Conservation (phyloP, 2,329 filamentous ascomycete species). For the Talaromyces sp. region DNA sequence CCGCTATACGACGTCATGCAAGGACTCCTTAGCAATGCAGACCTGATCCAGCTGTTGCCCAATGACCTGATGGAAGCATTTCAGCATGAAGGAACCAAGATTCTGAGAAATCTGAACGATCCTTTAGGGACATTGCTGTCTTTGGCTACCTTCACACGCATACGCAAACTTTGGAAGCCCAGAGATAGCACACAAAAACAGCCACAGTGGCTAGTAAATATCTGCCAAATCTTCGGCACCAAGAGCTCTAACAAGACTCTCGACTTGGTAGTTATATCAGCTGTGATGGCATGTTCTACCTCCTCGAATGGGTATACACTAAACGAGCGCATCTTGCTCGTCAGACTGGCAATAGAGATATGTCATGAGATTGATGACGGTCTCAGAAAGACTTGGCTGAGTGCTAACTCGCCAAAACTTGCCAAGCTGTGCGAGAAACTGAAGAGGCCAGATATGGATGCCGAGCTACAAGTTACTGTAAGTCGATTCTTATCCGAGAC, state of each 20-base stretch:
- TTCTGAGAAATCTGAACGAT: constrained; percentile 40
- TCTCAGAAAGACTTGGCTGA: constrained; percentile 38
- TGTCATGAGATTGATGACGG: constrained; percentile 34
- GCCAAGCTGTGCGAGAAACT: constrained; percentile 42
- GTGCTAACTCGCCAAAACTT: constrained; percentile 34
- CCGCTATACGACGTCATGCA: constrained; percentile 37
- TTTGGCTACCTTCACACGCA: constrained; percentile 41
- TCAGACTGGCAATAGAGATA: constrained; percentile 39
- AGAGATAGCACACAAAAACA: constrained; percentile 21
- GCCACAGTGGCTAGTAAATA: constrained; percentile 36
- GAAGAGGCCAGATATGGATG: constrained; percentile 29
- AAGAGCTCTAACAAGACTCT: constrained; percentile 43
- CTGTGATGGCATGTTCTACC: constrained; percentile 42
- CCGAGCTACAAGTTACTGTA: constrained; percentile 38
- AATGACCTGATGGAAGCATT: constrained; percentile 37
- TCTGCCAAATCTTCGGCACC: constrained; percentile 40
- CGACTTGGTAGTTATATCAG: constrained; percentile 42
- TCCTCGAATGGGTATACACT: constrained; percentile 31
- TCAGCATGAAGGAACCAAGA: constrained; percentile 39
- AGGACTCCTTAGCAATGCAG: constrained; percentile 30
- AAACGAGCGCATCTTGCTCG: constrained; percentile 34
- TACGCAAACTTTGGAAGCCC: constrained; percentile 27
- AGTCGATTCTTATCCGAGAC: neutral
- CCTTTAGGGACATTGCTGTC: constrained; percentile 44
- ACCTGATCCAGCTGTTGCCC: constrained; percentile 32